Evolutionary conservation across 208 protist species (phyloP), one percentile per base, ranked within the genome.

Genomic region (Crithidia expoeki): DNA sequence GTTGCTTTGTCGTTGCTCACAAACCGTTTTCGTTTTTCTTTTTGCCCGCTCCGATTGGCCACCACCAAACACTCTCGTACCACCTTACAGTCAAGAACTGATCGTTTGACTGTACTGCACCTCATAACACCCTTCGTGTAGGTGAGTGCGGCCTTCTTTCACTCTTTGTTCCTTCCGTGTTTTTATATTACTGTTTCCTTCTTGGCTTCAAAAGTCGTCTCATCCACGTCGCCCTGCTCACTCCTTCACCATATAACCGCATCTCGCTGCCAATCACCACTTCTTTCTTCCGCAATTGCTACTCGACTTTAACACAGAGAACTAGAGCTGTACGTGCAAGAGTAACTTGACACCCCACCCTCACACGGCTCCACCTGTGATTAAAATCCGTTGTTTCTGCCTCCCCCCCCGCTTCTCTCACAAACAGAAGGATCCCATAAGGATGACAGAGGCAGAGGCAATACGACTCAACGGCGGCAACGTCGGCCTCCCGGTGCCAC

Each of bases 401-500:
- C 16, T 36, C 27, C n/a, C 11, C 70, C 32, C 57, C 36, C 5
- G 23, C 17, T n/a, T 52, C 32, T 19, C 27, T 56, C 49, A 32
- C 61, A 49, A 61, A 9, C 23, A 32, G 49, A 9, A 30, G 52
- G 14, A 9, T 23, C 30, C 14, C 52, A 58, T 33, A 19, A 60
- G 55, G 7, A 60, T 60, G 55, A 34, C 55, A 19, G 55, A 60
- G 33, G 55, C 55, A 28, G 55, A 60, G n/a, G 55, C 55, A 9
- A 60, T 60, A 30, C 55, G 55, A 28, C 55, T 60, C 34, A 71
- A 85, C 21, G 74, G 65, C 25, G 75, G 60, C 63, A 72, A 58
- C 23, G 74, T 65, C 44, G 84, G 79, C 25, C 80, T 93, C 17
- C 88, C 88, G 12, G 68, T 87, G 76, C 88, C 88, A 11, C 84